These are phyloP conservation scores for Dipodascus geniculatus DNA, from an alignment of 805 yeast species.

Conservation along the genomic window DNA sequence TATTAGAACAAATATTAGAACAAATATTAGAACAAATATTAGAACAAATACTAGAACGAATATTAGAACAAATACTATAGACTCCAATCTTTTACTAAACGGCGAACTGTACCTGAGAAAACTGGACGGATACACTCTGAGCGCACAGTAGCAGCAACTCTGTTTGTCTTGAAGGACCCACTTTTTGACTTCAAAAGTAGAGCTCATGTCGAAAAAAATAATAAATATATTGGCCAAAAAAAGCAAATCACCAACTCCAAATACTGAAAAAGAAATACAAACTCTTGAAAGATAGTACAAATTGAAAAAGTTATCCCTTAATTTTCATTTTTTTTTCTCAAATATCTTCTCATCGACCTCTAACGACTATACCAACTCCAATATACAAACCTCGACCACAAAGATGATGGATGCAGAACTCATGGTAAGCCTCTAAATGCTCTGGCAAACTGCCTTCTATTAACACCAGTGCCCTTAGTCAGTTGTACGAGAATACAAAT, in stretches of 20 bases:
- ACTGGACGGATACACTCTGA: background rate
- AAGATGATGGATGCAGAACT: background rate
- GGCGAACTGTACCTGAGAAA: too few species aligned
- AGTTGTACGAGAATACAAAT: slow-evolving; percentile 56
- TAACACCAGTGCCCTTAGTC: background rate
- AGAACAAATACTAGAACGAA: too few species aligned
- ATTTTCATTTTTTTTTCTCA: background rate
- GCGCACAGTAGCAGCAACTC: background rate
- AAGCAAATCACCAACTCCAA: background rate
- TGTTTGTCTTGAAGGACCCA: background rate
- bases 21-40: too few species aligned
- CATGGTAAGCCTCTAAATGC: background rate
- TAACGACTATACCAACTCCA: background rate
- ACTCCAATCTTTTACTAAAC: too few species aligned
- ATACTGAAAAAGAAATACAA: too few species aligned
- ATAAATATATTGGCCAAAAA: background rate
- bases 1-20: too few species aligned
- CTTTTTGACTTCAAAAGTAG: background rate
- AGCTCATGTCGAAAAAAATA: background rate
- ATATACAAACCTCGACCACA: background rate
- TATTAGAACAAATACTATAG: too few species aligned
- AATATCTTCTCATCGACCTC: background rate
- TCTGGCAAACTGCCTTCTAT: too few species aligned
- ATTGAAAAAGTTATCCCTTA: background rate
- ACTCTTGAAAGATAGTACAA: background rate